Evolutionary conservation across 257 asterid species (phyloP), one percentile per base, ranked within the genome.

Genomic region (Solanum habrochaites): DNA sequence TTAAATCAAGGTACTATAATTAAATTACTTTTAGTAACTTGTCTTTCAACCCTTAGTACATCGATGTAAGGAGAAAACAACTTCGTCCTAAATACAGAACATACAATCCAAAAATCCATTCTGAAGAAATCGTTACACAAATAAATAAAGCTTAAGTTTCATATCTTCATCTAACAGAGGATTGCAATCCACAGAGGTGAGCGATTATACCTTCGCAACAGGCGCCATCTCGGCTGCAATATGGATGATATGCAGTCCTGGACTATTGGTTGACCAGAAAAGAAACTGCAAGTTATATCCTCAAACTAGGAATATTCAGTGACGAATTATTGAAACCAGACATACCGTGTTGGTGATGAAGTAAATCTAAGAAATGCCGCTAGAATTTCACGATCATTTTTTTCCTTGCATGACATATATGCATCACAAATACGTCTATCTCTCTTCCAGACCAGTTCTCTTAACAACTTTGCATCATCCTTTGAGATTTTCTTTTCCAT

Each of bases 201-300:
- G 39, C 47, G 16, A 37, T 72, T 90, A 86, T 93, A 97, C 99
- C 99, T 97, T 97, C 29, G 99, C 99, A 87, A 95, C 99, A 75
- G 99, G 99, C 39, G 99, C 99, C 98, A 97, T 93, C 95, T 97
- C 99, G 85, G 98, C 99, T 80, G 99, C 99, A 82, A 97, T 94
- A 89, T 97, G 98, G 90, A 97, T 91, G 89, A 97, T 90, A 89
- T 95, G 97, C 86, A 97, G 92, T 92, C 94, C 94, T 89, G 91
- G 91, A 90, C 98, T 95, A 85, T 85, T 90, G 85, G 88, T 86
- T 85, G 86, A 90, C 25, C 90, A 87, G 75, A 88, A 83, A 64
- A 20, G 72, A 77, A 85, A 35, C 56, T 78, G 69, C 32, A 85
- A 87, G 90, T 93, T 84, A 94, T 88, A 87, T 77, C 83, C 86